Evolutionary conservation across 1,139 yeast genomes (phyloP), one percentile per base, ranked within the genome.

Genomic region (Yamadazyma spencermartinsiae): DNA sequence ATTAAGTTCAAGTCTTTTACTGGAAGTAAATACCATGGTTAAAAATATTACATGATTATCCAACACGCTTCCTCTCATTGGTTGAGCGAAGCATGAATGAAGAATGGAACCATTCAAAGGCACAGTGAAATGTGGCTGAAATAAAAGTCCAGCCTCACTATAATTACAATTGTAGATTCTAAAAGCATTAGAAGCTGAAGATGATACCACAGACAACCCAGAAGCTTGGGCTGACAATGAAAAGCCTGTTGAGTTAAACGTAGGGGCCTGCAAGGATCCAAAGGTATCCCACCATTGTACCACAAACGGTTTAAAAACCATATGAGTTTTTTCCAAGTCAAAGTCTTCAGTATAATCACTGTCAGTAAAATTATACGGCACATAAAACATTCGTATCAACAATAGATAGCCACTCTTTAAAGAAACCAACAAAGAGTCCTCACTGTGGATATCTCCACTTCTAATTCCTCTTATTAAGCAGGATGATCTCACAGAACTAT

Each of bases 261-360:
- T 42, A 1, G 70, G 67, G 2, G 50, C 40, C 14, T 40, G 34
- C 25, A 42, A 41, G 13, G 43, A 36, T 25, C 49, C 54, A 2
- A 51, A 58, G 5, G 60, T 51, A 39, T 63, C 68, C 80, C 80
- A 75, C 79, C 79, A 74, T 46, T 75, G 80, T 0, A 74, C 73
- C 11, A 72, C 68, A 44, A 65, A 72, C 1, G 80, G 80, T 35
- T 63, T 69, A 37, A 57, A 60, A 1, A 65, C 54, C 31, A 49
- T 46, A 6, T 31, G 33, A 2, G 39, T 33, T 5, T 9, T 12
- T 5, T 34, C 17, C 11, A 39, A 31, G 11, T 23, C 35, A 10
- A 43, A 39, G 16, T 47, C 52, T 38, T 45, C 46, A 37, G 52
- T 28, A 44, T 55, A 58, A 43, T 58, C 63, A 1, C 56, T 46